These are phyloP conservation scores for Rhodamnia argentea DNA, from an alignment of 345 rosid species.

Conservation along the genomic window DNA sequence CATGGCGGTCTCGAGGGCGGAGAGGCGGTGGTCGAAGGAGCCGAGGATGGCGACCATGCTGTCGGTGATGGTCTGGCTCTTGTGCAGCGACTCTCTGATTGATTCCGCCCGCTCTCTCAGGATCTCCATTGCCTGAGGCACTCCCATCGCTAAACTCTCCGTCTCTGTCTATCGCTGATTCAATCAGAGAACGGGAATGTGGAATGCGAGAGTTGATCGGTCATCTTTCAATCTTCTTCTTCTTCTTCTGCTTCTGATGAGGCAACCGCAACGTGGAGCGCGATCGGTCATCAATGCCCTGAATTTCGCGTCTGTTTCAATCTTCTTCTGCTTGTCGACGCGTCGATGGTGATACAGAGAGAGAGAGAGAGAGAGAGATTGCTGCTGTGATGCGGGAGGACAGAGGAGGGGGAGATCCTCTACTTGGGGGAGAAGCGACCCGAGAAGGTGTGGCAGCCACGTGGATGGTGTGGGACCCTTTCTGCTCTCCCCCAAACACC, in stretches of 20 bases:
- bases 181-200: background rate
- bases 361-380: background rate
- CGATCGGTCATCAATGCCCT: background rate
- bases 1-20: constrained; percentile 98
- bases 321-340: background rate
- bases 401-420: background rate
- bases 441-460: background rate
- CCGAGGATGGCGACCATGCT: constrained; percentile 90
- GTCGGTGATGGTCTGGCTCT: constrained; percentile 86
- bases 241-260: background rate
- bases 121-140: constrained; percentile 31
- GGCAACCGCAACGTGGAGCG: background rate
- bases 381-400: background rate
- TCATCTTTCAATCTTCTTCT: background rate
- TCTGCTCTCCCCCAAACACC: background rate
- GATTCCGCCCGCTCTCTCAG: constrained; percentile 47
- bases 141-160: background rate
- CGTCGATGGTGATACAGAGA: background rate
- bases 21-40: constrained; percentile 95
- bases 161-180: background rate
- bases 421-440: background rate
- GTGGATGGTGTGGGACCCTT: background rate
- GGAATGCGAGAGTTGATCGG: background rate
- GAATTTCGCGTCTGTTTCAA: background rate
- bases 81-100: constrained; percentile 59